Percentiles rank a stretch among this genome's conserved stretches.
Conservation (phyloP, 108 stramenopile genomes). For the Stephanodiscus minutulus region DNA sequence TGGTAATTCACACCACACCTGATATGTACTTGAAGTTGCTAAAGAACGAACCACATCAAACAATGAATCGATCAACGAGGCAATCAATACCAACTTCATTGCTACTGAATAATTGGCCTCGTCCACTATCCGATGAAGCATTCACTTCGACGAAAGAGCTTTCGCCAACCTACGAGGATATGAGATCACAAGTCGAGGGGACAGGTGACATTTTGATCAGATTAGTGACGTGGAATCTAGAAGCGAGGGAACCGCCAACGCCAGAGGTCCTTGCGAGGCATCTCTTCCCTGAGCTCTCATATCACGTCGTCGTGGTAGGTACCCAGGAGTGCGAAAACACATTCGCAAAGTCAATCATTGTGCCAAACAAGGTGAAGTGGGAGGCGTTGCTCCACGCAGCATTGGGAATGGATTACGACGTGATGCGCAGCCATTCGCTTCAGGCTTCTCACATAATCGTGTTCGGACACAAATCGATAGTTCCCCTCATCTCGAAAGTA, state of each 20-base stretch:
- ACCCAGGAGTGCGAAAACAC: conserved; percentile 64
- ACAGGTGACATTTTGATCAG: conserved; percentile 39
- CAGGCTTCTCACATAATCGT: conserved; percentile 53
- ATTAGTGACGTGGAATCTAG: conserved; percentile 55
- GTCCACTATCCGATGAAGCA: conserved; percentile 30
- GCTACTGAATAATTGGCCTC: conserved; percentile 29
- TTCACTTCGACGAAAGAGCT: conserved; percentile 16
- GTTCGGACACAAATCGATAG: conserved; percentile 42
- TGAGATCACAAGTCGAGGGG: conserved; percentile 27
- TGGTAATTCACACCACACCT: too few species aligned
- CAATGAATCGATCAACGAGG: conserved; percentile 3
- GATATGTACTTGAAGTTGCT: too few species aligned
- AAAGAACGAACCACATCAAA: neutral
- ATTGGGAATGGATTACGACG: conserved; percentile 44
- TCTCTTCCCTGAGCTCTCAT: conserved; percentile 37
- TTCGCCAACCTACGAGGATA: conserved; percentile 27
- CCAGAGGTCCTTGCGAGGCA: conserved; percentile 38
- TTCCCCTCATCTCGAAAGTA: conserved; percentile 34
- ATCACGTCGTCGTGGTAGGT: conserved; percentile 53
- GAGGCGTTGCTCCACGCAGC: conserved; percentile 29
- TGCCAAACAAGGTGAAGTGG: conserved; percentile 53
- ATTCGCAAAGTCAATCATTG: conserved; percentile 53
- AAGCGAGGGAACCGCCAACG: conserved; percentile 41
- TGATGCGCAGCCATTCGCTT: conserved; percentile 57
- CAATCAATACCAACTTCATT: conserved; percentile 17